These are phyloP conservation scores for Syzygium aromaticum DNA, from an alignment of 345 rosid species.

Conservation along the genomic window DNA sequence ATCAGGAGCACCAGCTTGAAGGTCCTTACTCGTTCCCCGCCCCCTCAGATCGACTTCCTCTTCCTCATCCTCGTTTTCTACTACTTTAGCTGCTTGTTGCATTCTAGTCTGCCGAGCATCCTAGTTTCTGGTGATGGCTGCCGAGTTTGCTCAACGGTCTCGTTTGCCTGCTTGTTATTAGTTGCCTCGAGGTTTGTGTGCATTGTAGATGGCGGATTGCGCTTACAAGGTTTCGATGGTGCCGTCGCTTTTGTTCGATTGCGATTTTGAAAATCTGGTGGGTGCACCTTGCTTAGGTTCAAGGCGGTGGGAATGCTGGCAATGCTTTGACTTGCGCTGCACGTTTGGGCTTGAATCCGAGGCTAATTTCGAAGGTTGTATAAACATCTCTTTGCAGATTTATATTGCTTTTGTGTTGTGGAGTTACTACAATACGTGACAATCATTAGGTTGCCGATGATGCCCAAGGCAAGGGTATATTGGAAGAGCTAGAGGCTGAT, in stretches of 20 bases:
- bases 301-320: conserved; percentile 76
- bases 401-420: background rate
- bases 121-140: background rate
- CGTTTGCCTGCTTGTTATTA: background rate
- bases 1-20: conserved; percentile 71
- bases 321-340: conserved; percentile 57
- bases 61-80: background rate
- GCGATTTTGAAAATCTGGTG: background rate
- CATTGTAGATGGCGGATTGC: background rate
- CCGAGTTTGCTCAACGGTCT: background rate
- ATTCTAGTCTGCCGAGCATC: background rate
- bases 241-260: background rate
- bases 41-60: background rate
- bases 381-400: background rate
- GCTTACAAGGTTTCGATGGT: background rate
- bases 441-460: conserved; percentile 41
- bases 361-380: conserved; percentile 52
- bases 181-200: background rate
- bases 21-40: conserved; percentile 14
- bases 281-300: conserved; percentile 23
- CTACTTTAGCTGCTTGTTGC: background rate
- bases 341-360: conserved; percentile 50
- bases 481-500: conserved; percentile 48
- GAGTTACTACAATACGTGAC: background rate
- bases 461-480: conserved; percentile 37